Percentiles rank a stretch among this genome's conserved stretches.
Conservation (phyloP, 129 eudicot species). For the Helianthus annuus region HanXRQr2.0-SUNRISE NC_035448.2:2750421-2750920, state of each 20-base stretch:
- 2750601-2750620: neutral
- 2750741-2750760: neutral
- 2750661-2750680: neutral
- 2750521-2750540: neutral
- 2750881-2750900: neutral
- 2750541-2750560: neutral
- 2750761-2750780: neutral
- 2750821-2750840: neutral
- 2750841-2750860: neutral
- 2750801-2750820: neutral
- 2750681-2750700: slow-evolving; percentile 16
- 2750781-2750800: neutral
- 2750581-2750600: slow-evolving; percentile 9
- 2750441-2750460: no score
- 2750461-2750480: no score
- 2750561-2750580: neutral
- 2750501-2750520: neutral
- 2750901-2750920: neutral
- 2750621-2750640: neutral
- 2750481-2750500: no score
- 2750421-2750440: no score
- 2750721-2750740: slow-evolving; percentile 12
- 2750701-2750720: neutral
- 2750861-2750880: neutral
- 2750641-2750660: neutral